These are phyloP conservation scores for Carex sylvatica DNA, from an alignment of 202 grass and related monocot species.

Conservation along the genomic window DNA sequence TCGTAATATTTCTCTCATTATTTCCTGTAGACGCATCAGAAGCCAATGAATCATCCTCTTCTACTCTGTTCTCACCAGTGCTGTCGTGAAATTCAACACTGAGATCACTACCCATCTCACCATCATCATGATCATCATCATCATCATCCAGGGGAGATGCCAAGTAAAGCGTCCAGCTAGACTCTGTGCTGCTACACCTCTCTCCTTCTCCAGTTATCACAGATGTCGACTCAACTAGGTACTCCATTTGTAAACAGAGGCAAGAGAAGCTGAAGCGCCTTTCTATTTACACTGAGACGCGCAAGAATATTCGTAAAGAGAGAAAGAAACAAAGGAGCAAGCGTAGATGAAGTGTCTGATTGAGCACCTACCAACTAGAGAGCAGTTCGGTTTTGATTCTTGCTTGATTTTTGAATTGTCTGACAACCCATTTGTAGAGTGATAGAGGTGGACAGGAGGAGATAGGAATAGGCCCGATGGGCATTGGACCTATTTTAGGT, in stretches of 20 bases:
- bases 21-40: conserved; percentile 91
- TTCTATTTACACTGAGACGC: not conserved
- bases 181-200: conserved; percentile 81
- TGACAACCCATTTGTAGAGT: conserved; percentile 24
- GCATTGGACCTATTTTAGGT: too few species aligned
- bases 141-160: conserved; percentile 59
- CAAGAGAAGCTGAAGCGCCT: not conserved
- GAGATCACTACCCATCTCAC: conserved; percentile 24
- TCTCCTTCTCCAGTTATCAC: conserved; percentile 71
- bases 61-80: conserved; percentile 36
- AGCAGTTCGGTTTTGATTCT: conserved; percentile 1
- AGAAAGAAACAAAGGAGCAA: conserved; percentile 18
- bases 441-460: not conserved
- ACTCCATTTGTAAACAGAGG: conserved; percentile 21
- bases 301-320: not conserved
- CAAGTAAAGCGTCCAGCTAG: conserved; percentile 95
- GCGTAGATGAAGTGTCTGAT: conserved; percentile 19
- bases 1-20: conserved; percentile 36
- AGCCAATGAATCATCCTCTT: conserved; percentile 77
- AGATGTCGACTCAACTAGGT: conserved; percentile 35
- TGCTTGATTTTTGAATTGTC: not conserved
- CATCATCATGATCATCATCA: conserved; percentile 24
- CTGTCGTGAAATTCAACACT: conserved; percentile 19
- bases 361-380: not conserved
- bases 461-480: too few species aligned